Evolutionary conservation across 805 yeast genomes (phyloP).

Genomic region (Millerago galiae): DNA sequence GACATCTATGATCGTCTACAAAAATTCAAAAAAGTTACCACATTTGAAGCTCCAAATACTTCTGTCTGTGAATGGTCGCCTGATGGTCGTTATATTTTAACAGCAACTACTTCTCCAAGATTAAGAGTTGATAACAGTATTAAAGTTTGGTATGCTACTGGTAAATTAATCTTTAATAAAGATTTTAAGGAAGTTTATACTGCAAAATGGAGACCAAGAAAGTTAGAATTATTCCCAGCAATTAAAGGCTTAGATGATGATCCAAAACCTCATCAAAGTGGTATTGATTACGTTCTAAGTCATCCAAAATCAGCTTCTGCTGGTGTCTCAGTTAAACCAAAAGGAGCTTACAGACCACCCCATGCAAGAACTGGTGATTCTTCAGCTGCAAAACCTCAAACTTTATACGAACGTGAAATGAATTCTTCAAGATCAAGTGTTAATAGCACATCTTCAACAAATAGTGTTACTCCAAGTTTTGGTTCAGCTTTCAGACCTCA

Average conservation of each 20-base stretch:
- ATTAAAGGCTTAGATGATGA: constrained; percentile 39
- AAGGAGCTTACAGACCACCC: constrained; percentile 96
- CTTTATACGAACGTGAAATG: constrained; percentile 55
- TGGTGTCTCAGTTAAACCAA: constrained; percentile 45
- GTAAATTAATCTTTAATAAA: constrained; percentile 68
- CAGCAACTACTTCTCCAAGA: constrained; percentile 97
- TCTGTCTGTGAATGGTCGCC: constrained; percentile 98
- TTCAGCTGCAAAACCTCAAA: constrained; percentile 30
- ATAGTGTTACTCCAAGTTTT: background rate
- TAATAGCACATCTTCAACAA: constrained; percentile 4
- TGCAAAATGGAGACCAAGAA: constrained; percentile 76
- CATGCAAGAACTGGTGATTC: constrained; percentile 61
- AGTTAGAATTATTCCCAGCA: constrained; percentile 27
- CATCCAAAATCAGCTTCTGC: constrained; percentile 29
- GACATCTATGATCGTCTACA: constrained; percentile 91
- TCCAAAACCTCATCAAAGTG: constrained; percentile 67
- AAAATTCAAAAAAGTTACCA: constrained; percentile 70
- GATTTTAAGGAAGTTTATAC: constrained; percentile 78
- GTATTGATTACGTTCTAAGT: constrained; percentile 43
- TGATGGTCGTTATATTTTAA: constrained; percentile 85
- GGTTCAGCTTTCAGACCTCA: constrained; percentile 21
- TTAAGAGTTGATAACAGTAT: constrained; percentile 94
- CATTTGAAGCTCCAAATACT: constrained; percentile 89
- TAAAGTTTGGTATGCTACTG: constrained; percentile 88
- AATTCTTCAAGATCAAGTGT: constrained; percentile 17